Evolutionary conservation across 2,329 filamentous ascomycete species (phyloP), one percentile per base, ranked within the genome.

Genomic region (Macrophomina tecta): DNA sequence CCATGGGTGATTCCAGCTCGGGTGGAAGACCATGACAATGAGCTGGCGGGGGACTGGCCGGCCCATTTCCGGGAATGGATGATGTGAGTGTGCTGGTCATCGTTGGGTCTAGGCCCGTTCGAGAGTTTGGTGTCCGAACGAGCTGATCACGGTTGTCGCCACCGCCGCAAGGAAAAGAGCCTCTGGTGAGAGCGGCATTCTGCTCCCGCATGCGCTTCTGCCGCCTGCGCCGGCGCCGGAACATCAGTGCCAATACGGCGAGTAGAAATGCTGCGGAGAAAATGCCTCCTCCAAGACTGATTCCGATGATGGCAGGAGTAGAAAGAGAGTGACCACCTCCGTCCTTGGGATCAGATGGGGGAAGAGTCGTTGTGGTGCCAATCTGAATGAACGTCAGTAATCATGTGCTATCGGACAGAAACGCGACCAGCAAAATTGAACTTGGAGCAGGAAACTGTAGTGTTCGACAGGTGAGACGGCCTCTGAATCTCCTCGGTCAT

Each of bases 251-350:
- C 23, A 64, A 9, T 51, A 32, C 23, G 8, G 18, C 36, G 6
- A 64, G 48, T 3, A 64, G 9, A 2, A 53, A 23, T 12, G 61
- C 16, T 23, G 61, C 46, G 1, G 38, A 52, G 48, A 64, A 42
- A 9, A 64, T 52, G 14, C 61, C 61, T 18, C 61, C 61, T 12
- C 12, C 61, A 11, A 64, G 61, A 14, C 61, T 64, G 46, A 64
- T 53, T 11, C 46, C 48, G 8, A 64, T 64, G 18, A 64, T 64
- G 18, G 46, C 61, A 2, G 46, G 40, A 6, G 48, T 64, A 32
- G 61, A 52, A 14, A 64, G 48, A 40, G 42, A 28, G 58, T 30
- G 14, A 16, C 7, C 18, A 9, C 48, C 49, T 8, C 14, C 7
- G 6, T 28, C 23, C 11, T 6, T 34, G 14, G 36, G 36, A 38